Evolutionary conservation across 306 rosid species (phyloP).

Genomic region (Vigna angularis): DNA sequence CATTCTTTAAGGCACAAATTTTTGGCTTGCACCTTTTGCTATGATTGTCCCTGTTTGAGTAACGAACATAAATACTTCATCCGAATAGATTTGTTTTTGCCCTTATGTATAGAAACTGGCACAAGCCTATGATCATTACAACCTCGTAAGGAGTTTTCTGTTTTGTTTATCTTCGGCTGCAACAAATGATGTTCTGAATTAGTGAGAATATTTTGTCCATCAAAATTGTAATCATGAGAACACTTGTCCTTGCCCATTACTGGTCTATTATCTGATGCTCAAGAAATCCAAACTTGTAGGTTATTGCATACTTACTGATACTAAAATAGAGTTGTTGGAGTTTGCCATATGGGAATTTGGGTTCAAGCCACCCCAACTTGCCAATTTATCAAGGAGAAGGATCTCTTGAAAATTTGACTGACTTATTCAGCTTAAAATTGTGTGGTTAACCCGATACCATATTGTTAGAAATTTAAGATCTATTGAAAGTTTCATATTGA

Average conservation of each 20-base stretch:
- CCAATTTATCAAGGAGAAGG: background rate
- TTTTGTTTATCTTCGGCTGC: constrained; percentile 15
- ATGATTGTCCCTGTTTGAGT: background rate
- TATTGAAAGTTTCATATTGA: too few species aligned
- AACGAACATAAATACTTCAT: background rate
- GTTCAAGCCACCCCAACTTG: background rate
- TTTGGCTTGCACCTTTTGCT: background rate
- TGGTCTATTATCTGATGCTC: background rate
- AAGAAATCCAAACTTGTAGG: constrained; percentile 3
- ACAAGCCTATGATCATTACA: background rate
- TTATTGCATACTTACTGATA: background rate
- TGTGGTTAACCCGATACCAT: background rate
- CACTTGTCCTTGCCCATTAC: constrained; percentile 16
- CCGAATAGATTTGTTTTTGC: constrained; percentile 8
- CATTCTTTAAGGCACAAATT: background rate
- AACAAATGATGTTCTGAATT: constrained; percentile 1
- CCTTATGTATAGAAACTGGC: background rate
- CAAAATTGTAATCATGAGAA: background rate
- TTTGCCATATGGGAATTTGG: background rate
- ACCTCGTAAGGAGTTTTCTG: background rate
- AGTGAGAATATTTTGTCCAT: background rate
- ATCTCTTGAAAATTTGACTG: too few species aligned
- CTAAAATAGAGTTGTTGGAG: background rate
- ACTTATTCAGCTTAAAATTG: background rate
- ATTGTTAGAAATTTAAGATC: too few species aligned